Evolutionary conservation across 192 early-diverging fungal genomes (phyloP), one percentile per base, ranked within the genome.

Genomic region (Linnemannia exigua): DNA sequence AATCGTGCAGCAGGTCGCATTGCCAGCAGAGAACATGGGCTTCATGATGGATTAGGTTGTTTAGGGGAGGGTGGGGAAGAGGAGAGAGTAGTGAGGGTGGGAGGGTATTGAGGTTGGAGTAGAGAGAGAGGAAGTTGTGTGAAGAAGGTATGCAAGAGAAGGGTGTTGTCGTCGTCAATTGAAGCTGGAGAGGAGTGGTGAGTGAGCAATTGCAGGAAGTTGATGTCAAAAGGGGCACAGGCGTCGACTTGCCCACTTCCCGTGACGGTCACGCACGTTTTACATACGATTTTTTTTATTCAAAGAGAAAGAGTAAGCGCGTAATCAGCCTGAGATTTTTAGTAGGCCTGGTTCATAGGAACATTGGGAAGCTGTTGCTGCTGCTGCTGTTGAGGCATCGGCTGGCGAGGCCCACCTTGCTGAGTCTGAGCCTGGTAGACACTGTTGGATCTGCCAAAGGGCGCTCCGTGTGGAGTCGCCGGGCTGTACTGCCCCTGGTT

Each of bases 11-110:
- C 90, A 91, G 38, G 80, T 83, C 14, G 90, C 88, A 63, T 88
- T 71, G 12, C 87, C 90, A 66, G 84, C 81, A 48, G 88, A 87
- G 48, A 91, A 85, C 79, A 91, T 86, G 14, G 90, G 89, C 79
- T 91, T 91, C 90, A 91, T 91, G 76, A 67, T 90, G 79, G 38
- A 31, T 5, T 63, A n/a, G n/a, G n/a, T n/a, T n/a, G n/a, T n/a
- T n/a, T n/a, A n/a, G n/a, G 67, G n/a, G 54, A 25, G 51, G 6
- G 51, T 52, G 19, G 16, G 51, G 19, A 20, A 22, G 28, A 6
- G 25, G 25, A 28, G 25, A 15, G 58, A 12, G 11, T 14, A 31
- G 58, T 1, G 28, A 63, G 3, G 28, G 25, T 15, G 58, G 52
- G 9, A 22, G 28, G 54, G 58, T 31, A 31, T 14, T 25, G 25